Evolutionary conservation across 2,329 filamentous ascomycete genomes (phyloP), one percentile per base, ranked within the genome.

Genomic region (Bipolaris oryzae): DNA sequence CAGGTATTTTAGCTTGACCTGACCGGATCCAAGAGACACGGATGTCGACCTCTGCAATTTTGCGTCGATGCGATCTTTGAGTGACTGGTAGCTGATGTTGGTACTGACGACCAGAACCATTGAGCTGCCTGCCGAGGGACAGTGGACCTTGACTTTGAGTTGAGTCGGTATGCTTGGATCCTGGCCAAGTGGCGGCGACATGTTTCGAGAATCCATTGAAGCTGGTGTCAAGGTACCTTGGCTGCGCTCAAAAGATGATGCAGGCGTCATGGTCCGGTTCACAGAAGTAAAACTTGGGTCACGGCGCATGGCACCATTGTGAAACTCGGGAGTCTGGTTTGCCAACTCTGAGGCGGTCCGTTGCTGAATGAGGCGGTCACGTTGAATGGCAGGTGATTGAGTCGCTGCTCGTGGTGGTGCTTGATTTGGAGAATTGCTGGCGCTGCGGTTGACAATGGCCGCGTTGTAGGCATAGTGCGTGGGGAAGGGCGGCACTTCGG

Each of bases 51-150:
- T 87, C 57, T 90, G 90, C 55, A 99, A 85, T 76, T 99, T 99
- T 25, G 92, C 92, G 72, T 99, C 95, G 68, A 99, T 97, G 10
- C 95, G 90, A 73, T 98, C 95, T 62, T 95, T 92, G 53, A 99
- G 83, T 21, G 91, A 95, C 64, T 95, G 91, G 77, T 96, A 98
- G 38, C 91, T 89, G 69, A 98, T 98, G 74, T 96, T 96, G 77
- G 92, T 96, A 31, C 92, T 90, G 39, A 96, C 96, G 10, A 99
- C 94, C n/a, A 99, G 84, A 0, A 94, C 97, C 57, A 97, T 89
- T 66, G 96, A 96, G 72, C 93, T 95, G 44, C 90, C 89, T 43
- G 95, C 91, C 3, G 78, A 75, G 3, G 79, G 78, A 72, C 91
- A 96, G 71, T 94, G 94, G 55, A 99, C 92, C 74, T 96, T 96